Evolutionary conservation across 192 early-diverging fungal genomes (phyloP), one percentile per base, ranked within the genome.

Genomic region (Haplosporangium gracile): DNA sequence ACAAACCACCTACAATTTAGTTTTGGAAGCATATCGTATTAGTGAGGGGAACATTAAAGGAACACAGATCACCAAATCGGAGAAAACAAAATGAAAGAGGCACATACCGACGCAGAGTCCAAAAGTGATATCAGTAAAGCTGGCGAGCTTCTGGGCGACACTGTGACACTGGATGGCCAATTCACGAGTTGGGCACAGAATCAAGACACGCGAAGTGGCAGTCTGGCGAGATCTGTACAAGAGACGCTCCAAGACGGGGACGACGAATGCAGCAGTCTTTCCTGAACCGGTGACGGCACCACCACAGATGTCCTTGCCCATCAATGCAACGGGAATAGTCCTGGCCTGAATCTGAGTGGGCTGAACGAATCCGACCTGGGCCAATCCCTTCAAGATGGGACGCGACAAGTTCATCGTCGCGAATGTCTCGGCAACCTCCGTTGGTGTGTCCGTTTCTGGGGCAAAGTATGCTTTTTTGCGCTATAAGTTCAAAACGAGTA

Each of bases 231-330:
- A 96, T 63, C 97, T 93, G 89, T 95, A 99, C 29, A 98, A 90
- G 22, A 99, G 92, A 85, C 98, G 93, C 88, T 99, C 99, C 72
- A 99, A 89, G 47, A 98, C 94, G 9, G 99, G 99, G 9, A 99
- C 95, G 74, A 99, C 85, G 89, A 99, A 99, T 0, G 99, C 99
- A 13, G 95, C 96, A 1, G 99, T 99, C 87, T 99, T 99, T 82
- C 99, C 99, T 53, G 98, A 99, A 68, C 99, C 99, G 2, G 99
- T 99, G 40, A 97, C 95, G 18, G 99, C 99, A 72, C 97, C 96
- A 88, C 97, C 99, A 88, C 98, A 99, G 74, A 99, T 97, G 84
- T 99, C 99, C 79, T 95, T 96, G 76, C 98, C 99, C 78, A 98
- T 94, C 42, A 99, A 90, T 10, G 97, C 97, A 29, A 99, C 82